Percentiles rank a stretch among this genome's conserved stretches.
These are phyloP conservation scores for Kingdonia uniflora DNA, from an alignment of 164 flowering plant genomes.

Conservation along the genomic window DNA sequence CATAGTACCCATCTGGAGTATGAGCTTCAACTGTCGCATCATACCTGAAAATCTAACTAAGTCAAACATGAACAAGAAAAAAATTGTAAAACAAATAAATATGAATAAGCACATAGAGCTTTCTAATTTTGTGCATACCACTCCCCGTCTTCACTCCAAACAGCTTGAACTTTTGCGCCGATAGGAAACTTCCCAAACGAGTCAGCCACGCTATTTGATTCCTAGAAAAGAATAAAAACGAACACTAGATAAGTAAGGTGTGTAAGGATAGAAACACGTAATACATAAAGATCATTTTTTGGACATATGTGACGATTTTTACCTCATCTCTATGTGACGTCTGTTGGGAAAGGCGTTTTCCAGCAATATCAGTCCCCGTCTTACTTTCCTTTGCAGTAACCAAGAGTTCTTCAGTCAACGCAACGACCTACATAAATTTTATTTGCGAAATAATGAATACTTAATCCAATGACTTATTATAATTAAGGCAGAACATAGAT, in stretches of 20 bases:
- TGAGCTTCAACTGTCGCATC: constrained; percentile 72
- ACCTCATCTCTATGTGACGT: too few relatives aligned
- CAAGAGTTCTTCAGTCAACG: constrained; percentile 86
- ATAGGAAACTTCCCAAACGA: constrained; percentile 36
- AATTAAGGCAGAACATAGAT: constrained; percentile 12
- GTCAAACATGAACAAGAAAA: constrained; percentile 36
- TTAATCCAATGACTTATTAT: not conserved
- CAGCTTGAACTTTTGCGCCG: constrained; percentile 91
- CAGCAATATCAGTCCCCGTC: constrained; percentile 24
- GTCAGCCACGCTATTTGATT: constrained; percentile 18
- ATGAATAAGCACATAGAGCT: not conserved
- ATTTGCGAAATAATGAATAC: constrained; percentile 9
- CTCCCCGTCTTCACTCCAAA: constrained; percentile 98
- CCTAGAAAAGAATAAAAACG: constrained; percentile 18
- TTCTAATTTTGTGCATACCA: constrained; percentile 39
- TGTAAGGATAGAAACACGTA: not conserved
- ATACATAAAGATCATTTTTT: constrained; percentile 3
- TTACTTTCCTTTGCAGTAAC: constrained; percentile 74
- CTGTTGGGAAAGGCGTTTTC: constrained; percentile 21
- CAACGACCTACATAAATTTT: constrained; percentile 64
- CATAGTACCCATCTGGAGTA: constrained; percentile 76
- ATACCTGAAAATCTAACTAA: constrained; percentile 79
- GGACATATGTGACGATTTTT: too few relatives aligned
- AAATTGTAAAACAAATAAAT: constrained; percentile 21
- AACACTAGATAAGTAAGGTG: not conserved